Conservation (phyloP, 2,329 filamentous ascomycete species). For the Acarospora socialis region DNA sequence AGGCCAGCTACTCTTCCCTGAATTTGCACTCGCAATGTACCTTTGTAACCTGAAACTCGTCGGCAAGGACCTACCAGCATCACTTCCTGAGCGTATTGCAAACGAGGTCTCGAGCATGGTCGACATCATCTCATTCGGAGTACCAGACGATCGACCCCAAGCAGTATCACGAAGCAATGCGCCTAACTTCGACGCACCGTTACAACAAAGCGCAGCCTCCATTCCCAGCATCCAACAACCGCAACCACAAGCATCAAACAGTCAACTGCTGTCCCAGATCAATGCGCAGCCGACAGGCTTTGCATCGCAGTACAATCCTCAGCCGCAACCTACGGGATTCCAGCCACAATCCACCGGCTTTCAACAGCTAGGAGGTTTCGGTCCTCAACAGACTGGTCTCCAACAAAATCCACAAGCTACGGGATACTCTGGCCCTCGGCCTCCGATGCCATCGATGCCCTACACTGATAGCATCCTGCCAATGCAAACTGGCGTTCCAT, state of each 20-base stretch:
- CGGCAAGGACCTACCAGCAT: constrained; percentile 62
- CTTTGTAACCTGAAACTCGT: constrained; percentile 88
- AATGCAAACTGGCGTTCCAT: constrained; percentile 50
- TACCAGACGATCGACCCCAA: constrained; percentile 54
- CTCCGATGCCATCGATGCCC: constrained; percentile 73
- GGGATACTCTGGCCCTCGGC: constrained; percentile 66
- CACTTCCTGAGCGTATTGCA: constrained; percentile 69
- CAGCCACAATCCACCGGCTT: constrained; percentile 24
- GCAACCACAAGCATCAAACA: constrained; percentile 55
- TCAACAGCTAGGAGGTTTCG: constrained; percentile 22
- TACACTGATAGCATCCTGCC: constrained; percentile 49
- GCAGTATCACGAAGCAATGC: constrained; percentile 48
- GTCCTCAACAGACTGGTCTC: constrained; percentile 28
- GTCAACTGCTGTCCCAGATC: constrained; percentile 43
- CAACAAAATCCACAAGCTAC: constrained; percentile 53
- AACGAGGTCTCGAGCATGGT: constrained; percentile 99
- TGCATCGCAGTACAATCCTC: constrained; percentile 41
- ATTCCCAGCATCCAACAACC: constrained; percentile 48
- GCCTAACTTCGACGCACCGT: constrained; percentile 51
- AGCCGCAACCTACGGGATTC: constrained; percentile 37
- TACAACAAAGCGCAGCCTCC: constrained; percentile 33
- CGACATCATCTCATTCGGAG: constrained; percentile 92
- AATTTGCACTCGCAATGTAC: constrained; percentile 97
- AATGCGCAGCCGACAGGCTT: constrained; percentile 39
- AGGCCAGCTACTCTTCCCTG: constrained; percentile 89